Conservation (phyloP, 2,329 filamentous ascomycete species). For the Coniochaeta hoffmannii region DNA sequence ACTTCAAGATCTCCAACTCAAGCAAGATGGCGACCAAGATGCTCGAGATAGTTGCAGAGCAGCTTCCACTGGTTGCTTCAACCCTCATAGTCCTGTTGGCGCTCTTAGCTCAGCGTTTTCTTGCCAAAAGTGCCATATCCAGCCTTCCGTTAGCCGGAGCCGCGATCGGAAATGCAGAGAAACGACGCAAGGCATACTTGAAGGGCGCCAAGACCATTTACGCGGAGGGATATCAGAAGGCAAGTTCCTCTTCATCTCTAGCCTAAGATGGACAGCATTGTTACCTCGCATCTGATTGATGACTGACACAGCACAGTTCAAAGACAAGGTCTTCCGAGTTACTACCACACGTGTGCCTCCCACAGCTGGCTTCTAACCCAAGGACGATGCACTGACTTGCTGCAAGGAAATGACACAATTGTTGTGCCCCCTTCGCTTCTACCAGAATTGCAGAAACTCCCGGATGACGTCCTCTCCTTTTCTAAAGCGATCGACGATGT, state of each 20-base stretch:
- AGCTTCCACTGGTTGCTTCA: background rate
- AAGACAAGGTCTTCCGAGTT: slow-evolving; percentile 20
- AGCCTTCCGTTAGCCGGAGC: background rate
- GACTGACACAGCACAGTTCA: slow-evolving; percentile 17
- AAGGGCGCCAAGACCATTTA: background rate
- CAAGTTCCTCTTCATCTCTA: background rate
- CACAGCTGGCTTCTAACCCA: background rate
- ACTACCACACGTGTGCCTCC: background rate
- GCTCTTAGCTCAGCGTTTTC: background rate
- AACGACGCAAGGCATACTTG: background rate
- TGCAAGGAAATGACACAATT: slow-evolving; percentile 8
- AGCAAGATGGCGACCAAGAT: background rate
- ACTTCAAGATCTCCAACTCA: background rate
- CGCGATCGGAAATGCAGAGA: background rate
- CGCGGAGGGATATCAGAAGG: background rate
- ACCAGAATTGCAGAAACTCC: slow-evolving; percentile 22
- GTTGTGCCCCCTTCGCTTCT: slow-evolving; percentile 23
- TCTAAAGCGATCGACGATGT: slow-evolving; percentile 18
- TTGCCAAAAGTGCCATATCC: background rate
- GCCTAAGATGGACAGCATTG: background rate
- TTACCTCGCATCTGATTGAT: background rate
- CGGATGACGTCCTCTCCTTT: slow-evolving; percentile 23
- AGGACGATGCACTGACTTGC: background rate
- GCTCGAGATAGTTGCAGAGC: background rate
- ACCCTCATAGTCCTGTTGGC: background rate